Conservation (phyloP, 768 basidiomycete species). For the Macrocybe gigantea region DNA sequence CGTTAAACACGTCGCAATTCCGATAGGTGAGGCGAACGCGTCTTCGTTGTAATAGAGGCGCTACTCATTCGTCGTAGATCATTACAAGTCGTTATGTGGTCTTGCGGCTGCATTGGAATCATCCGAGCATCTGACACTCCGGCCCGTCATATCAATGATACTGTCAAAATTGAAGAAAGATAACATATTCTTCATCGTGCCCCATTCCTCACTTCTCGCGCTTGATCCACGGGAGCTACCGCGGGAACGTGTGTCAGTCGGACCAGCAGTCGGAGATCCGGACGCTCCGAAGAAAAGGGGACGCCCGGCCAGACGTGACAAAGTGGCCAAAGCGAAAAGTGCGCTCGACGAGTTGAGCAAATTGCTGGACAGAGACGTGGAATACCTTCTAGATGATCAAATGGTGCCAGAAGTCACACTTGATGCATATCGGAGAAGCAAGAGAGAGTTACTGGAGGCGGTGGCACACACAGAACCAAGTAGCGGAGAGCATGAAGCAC, state of each 20-base stretch:
- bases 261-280: constrained; percentile 15
- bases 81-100: constrained; percentile 39
- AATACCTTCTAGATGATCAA: background rate
- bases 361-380: constrained; percentile 7
- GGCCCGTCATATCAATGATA: constrained; percentile 44
- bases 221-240: constrained; percentile 64
- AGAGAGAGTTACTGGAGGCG: background rate
- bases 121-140: constrained; percentile 36
- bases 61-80: constrained; percentile 35
- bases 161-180: constrained; percentile 41
- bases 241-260: constrained; percentile 51
- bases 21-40: constrained; percentile 40
- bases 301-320: constrained; percentile 58
- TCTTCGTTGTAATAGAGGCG: background rate
- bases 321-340: constrained; percentile 44
- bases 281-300: constrained; percentile 47
- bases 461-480: background rate
- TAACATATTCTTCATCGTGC: constrained; percentile 55
- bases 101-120: constrained; percentile 43
- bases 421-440: background rate
- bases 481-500: background rate
- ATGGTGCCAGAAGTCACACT: background rate
- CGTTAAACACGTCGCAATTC: constrained; percentile 52
- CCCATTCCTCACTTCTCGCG: constrained; percentile 40
- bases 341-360: constrained; percentile 44